These are phyloP conservation scores for Agapanthus africanus DNA, from an alignment of 106 monocot species.

Conservation along the genomic window DNA sequence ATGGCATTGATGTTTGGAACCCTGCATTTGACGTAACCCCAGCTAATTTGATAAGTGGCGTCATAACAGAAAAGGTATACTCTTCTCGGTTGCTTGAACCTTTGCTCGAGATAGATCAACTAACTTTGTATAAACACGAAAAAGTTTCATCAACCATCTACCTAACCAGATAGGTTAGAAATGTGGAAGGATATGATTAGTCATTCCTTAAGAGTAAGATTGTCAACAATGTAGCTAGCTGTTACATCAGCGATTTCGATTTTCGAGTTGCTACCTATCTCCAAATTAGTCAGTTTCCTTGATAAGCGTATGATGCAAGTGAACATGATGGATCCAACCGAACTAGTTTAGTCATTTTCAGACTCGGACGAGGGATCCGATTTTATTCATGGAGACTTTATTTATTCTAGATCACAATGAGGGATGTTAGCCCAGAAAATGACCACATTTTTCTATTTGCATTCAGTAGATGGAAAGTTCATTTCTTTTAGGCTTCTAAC, in stretches of 20 bases:
- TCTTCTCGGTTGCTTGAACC: not conserved
- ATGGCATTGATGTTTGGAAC: conserved; percentile 91
- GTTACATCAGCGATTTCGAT: no score
- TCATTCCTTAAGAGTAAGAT: not conserved
- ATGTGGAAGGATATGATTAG: not conserved
- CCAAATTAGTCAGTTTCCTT: not conserved
- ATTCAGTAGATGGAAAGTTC: no score
- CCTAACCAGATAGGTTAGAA: not conserved
- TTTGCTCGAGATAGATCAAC: not conserved
- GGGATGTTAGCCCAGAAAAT: no score
- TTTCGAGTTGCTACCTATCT: not conserved
- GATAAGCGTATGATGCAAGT: not conserved
- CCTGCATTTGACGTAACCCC: conserved; percentile 99
- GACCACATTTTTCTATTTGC: no score
- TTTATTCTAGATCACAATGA: no score
- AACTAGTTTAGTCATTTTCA: no score
- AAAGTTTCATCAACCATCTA: not conserved
- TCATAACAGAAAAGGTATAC: conserved; percentile 91
- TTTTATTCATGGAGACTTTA: no score
- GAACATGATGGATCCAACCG: not conserved
- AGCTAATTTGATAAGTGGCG: conserved; percentile 73
- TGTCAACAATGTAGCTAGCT: not conserved
- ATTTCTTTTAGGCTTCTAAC: no score
- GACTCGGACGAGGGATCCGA: no score
- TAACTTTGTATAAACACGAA: not conserved